phyloP scores from a whole-genome alignment of 768 basidiomycete species.

The Pulveroboletus sp. region DNA sequence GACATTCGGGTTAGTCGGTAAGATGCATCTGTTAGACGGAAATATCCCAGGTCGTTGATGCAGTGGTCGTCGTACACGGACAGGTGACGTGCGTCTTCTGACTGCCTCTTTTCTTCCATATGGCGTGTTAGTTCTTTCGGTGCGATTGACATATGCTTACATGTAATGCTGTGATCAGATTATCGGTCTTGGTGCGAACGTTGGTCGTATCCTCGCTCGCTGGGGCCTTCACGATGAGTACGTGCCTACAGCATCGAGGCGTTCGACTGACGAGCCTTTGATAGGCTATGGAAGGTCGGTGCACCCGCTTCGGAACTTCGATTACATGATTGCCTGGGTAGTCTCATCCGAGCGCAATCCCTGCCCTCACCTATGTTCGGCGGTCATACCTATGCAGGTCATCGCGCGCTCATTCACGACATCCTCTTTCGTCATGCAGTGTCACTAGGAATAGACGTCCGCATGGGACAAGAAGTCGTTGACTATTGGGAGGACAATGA shows the following conservation, averaged over 20 bases:
- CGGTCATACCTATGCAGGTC: constrained; percentile 19
- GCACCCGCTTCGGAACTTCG: constrained; percentile 5
- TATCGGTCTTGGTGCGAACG: constrained; percentile 23
- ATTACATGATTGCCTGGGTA: constrained; percentile 22
- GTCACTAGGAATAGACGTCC: constrained; percentile 21
- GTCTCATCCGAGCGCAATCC: constrained; percentile 15
- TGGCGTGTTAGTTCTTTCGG: background rate
- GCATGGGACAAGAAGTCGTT: constrained; percentile 20
- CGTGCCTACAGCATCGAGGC: background rate
- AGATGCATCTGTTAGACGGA: background rate
- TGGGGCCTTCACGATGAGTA: constrained; percentile 28
- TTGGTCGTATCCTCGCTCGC: constrained; percentile 24
- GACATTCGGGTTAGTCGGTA: constrained; percentile 16
- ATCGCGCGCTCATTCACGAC: constrained; percentile 22
- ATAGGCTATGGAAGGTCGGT: constrained; percentile 20
- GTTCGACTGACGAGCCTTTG: background rate
- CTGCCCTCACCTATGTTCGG: constrained; percentile 12
- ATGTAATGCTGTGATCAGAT: constrained; percentile 1
- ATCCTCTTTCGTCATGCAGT: constrained; percentile 18
- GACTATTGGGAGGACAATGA: constrained; percentile 18
- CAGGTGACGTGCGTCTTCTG: constrained; percentile 1
- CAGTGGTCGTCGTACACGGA: background rate
- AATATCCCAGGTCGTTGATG: background rate
- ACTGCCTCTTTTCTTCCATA: too few species aligned
- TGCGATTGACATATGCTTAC: background rate